Percentiles rank a stretch among this genome's conserved stretches.
Conservation (phyloP, 208 protist genomes). For the Trypanosoma lewisi region DNA sequence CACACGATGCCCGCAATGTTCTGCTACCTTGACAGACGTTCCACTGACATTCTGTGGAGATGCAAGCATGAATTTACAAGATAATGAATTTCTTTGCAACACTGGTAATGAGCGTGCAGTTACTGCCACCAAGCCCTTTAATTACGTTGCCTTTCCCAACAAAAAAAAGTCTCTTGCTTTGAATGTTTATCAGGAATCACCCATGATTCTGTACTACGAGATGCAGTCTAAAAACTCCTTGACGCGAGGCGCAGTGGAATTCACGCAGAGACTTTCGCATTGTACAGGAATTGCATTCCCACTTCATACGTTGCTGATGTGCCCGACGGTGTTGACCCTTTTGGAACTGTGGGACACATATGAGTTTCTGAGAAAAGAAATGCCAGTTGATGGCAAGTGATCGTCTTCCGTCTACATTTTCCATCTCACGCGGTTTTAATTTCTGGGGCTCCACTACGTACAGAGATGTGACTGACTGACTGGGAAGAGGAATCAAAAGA, state of each 20-base stretch:
- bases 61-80: not conserved
- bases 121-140: not conserved
- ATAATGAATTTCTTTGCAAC: not conserved
- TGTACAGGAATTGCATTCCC: slow-evolving; percentile 63
- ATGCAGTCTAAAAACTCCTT: slow-evolving; percentile 70
- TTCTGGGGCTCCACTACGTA: not conserved
- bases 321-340: slow-evolving; percentile 66
- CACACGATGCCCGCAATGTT: not conserved
- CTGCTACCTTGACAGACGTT: not conserved
- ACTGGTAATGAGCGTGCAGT: not conserved
- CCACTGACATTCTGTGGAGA: not conserved
- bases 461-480: not conserved
- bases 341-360: slow-evolving; percentile 79
- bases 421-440: not conserved
- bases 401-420: not conserved
- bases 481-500: not conserved
- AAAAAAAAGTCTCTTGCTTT: slow-evolving; percentile 25
- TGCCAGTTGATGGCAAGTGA: not conserved
- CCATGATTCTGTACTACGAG: slow-evolving; percentile 65
- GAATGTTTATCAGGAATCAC: slow-evolving; percentile 69
- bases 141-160: slow-evolving; percentile 13
- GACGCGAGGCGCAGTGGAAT: slow-evolving; percentile 50
- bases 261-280: slow-evolving; percentile 37
- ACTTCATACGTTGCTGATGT: slow-evolving; percentile 67
- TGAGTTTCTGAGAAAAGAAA: slow-evolving; percentile 43